Percentiles rank a stretch among this genome's conserved stretches.
Conservation (phyloP, 2,329 filamentous ascomycete species). For the Xylariaceae sp. region DNA sequence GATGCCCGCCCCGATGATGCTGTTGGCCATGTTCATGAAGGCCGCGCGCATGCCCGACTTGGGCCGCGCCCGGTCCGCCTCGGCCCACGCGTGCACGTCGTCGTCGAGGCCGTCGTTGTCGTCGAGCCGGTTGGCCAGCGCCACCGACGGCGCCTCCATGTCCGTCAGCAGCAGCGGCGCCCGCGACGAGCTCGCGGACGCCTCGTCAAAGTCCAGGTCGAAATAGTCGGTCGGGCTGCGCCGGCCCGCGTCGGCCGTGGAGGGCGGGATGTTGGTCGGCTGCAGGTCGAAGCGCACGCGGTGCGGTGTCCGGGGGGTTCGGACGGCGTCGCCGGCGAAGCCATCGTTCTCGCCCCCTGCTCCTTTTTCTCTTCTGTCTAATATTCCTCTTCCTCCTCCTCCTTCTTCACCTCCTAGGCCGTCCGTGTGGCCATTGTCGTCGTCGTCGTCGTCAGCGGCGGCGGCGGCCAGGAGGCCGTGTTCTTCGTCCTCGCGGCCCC, state of each 20-base stretch:
- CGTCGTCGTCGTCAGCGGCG: constrained; percentile 15
- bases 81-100: constrained; percentile 41
- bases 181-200: constrained; percentile 30
- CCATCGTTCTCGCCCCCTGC: no score
- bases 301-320: constrained; percentile 52
- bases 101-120: constrained; percentile 33
- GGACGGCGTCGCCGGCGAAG: constrained; percentile 7
- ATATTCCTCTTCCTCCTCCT: no score
- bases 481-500: constrained; percentile 28
- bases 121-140: constrained; percentile 54
- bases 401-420: no score
- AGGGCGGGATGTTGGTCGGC: constrained; percentile 24
- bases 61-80: constrained; percentile 55
- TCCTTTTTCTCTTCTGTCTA: no score
- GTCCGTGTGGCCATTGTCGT: no score
- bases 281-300: constrained; percentile 55
- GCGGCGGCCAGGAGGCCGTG: constrained; percentile 29
- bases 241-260: constrained; percentile 11
- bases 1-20: constrained; percentile 76
- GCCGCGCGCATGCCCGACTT: constrained; percentile 81
- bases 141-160: constrained; percentile 62
- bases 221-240: constrained; percentile 19
- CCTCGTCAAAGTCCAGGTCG: constrained; percentile 34
- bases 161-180: constrained; percentile 61
- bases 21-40: constrained; percentile 99